Evolutionary conservation across 305 asterid species (phyloP).

Genomic region (Petunia hybrid): DNA sequence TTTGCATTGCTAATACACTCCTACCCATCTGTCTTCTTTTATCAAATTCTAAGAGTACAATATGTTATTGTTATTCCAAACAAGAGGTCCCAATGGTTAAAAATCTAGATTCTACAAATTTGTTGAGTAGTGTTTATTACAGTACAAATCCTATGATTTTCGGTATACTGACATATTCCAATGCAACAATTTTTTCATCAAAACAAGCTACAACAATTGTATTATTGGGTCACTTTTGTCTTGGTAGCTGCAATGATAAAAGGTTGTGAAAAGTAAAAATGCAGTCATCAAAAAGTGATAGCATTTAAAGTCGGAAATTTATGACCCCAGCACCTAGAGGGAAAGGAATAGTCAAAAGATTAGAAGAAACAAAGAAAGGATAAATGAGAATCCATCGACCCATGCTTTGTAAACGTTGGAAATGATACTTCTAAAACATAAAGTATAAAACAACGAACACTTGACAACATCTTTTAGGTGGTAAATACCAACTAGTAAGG

Average conservation of each 20-base stretch:
- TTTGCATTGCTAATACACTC: too few species aligned
- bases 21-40: too few species aligned
- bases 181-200: too few species aligned
- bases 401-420: background rate
- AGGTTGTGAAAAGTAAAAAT: slow-evolving; percentile 39
- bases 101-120: too few species aligned
- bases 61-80: too few species aligned
- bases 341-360: background rate
- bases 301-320: background rate
- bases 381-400: background rate
- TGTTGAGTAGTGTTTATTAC: too few species aligned
- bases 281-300: slow-evolving; percentile 12
- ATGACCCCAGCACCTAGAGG: background rate
- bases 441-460: background rate
- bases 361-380: background rate
- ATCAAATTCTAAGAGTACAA: too few species aligned
- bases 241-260: slow-evolving; percentile 69
- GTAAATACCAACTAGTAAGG: too few species aligned
- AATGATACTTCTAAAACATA: background rate
- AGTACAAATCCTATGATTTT: too few species aligned
- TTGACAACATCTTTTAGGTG: background rate
- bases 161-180: too few species aligned
- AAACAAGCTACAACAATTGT: slow-evolving; percentile 72
- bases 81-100: too few species aligned
- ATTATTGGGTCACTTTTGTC: slow-evolving; percentile 92